Conservation (phyloP, 2,329 filamentous ascomycete species). For the Xylaria hypoxylon region DNA sequence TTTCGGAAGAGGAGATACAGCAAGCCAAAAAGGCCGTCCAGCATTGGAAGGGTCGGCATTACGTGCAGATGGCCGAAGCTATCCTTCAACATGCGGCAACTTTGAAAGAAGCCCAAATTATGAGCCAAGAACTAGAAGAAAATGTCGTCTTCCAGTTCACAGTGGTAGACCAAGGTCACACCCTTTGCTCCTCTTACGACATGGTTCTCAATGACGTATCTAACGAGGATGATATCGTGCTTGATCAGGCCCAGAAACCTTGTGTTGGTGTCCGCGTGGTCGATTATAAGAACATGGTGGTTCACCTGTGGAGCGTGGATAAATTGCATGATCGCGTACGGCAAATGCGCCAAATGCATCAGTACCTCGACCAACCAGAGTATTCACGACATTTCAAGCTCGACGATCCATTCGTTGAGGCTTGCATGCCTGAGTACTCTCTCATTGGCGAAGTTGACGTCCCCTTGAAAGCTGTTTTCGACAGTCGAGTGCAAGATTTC, state of each 20-base stretch:
- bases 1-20: slow-evolving; percentile 78
- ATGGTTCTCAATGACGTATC: slow-evolving; percentile 92
- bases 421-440: slow-evolving; percentile 91
- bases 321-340: slow-evolving; percentile 89
- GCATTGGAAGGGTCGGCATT: slow-evolving; percentile 86
- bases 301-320: slow-evolving; percentile 93
- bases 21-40: slow-evolving; percentile 74
- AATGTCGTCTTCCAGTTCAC: slow-evolving; percentile 95
- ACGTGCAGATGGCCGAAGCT: slow-evolving; percentile 92
- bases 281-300: slow-evolving; percentile 86
- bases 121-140: slow-evolving; percentile 97
- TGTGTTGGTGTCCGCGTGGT: slow-evolving; percentile 91
- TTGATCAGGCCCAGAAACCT: slow-evolving; percentile 86
- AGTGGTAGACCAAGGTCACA: slow-evolving; percentile 88
- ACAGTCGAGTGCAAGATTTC: slow-evolving; percentile 94
- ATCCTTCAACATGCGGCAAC: slow-evolving; percentile 88
- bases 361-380: slow-evolving; percentile 95
- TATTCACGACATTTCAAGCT: slow-evolving; percentile 93
- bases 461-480: slow-evolving; percentile 90
- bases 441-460: slow-evolving; percentile 94
- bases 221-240: slow-evolving; percentile 82
- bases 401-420: slow-evolving; percentile 92
- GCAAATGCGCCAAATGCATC: slow-evolving; percentile 95
- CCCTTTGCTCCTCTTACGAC: slow-evolving; percentile 93
- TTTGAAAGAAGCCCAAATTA: slow-evolving; percentile 95